Evolutionary conservation across 371 early-diverging fungal genomes (phyloP).

Genomic region (Actinomortierella ambigua): DNA sequence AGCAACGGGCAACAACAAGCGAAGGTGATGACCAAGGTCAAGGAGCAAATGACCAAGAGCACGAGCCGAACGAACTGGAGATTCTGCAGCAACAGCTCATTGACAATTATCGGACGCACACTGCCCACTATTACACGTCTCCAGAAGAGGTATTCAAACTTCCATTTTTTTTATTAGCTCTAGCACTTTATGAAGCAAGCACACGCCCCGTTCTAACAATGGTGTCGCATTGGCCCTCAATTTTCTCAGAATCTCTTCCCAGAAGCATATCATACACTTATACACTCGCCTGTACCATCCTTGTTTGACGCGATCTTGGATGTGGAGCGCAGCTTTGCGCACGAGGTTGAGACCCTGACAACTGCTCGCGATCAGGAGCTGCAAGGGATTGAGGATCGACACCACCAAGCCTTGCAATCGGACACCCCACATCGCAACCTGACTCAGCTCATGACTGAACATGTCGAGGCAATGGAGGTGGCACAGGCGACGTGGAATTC

Average conservation of each 20-base stretch:
- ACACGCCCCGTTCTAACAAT: background rate
- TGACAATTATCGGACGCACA: slow-evolving; percentile 50
- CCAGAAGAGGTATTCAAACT: slow-evolving; percentile 49
- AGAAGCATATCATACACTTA: slow-evolving; percentile 72
- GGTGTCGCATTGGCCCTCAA: background rate
- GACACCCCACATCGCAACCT: slow-evolving; percentile 38
- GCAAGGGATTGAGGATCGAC: slow-evolving; percentile 37
- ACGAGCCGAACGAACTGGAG: slow-evolving; percentile 4
- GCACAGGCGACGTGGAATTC: slow-evolving; percentile 68
- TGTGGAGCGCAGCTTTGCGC: slow-evolving; percentile 68
- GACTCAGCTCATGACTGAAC: slow-evolving; percentile 55
- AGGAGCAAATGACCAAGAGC: background rate
- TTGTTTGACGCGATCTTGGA: slow-evolving; percentile 72
- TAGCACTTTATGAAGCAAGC: background rate
- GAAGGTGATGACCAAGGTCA: slow-evolving; percentile 5
- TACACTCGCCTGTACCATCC: slow-evolving; percentile 62
- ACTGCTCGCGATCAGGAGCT: slow-evolving; percentile 53
- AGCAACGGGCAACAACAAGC: slow-evolving; percentile 12
- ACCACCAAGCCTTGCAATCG: slow-evolving; percentile 23
- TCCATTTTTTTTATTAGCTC: background rate
- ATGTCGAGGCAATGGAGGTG: slow-evolving; percentile 63
- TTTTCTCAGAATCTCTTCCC: slow-evolving; percentile 50
- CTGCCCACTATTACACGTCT: slow-evolving; percentile 52
- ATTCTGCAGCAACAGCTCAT: slow-evolving; percentile 38
- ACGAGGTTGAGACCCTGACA: slow-evolving; percentile 59